Conservation (phyloP, 805 yeast genomes). For the Torulaspora indica region DNA sequence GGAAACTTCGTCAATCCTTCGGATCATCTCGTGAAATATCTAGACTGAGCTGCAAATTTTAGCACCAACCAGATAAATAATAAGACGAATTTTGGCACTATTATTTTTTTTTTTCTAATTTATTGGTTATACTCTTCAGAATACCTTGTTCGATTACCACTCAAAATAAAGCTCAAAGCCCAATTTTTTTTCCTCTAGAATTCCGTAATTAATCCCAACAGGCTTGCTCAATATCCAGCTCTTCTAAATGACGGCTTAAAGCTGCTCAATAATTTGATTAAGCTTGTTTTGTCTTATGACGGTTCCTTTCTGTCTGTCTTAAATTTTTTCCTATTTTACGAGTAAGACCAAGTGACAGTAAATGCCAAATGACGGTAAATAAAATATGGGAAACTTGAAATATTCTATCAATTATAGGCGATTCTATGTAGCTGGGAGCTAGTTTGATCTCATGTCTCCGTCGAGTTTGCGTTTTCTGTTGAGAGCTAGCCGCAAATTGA, state of each 20-base stretch:
- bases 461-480: slow-evolving; percentile 23
- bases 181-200: background rate
- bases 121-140: no score
- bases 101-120: background rate
- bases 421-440: background rate
- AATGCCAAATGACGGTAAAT: slow-evolving; percentile 2
- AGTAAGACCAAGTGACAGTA: slow-evolving; percentile 1
- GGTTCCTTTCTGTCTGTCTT: background rate
- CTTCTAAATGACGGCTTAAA: background rate
- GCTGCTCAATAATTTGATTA: background rate
- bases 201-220: background rate
- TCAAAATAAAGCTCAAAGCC: no score
- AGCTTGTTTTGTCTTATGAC: background rate
- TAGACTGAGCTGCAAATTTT: background rate
- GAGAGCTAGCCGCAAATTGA: slow-evolving; percentile 34
- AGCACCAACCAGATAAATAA: no score
- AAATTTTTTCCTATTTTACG: slow-evolving; percentile 2
- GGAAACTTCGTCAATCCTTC: background rate
- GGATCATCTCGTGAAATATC: background rate
- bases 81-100: background rate
- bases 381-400: background rate
- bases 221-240: background rate
- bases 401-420: background rate
- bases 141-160: background rate
- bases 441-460: slow-evolving; percentile 7